Evolutionary conservation across 352 stramenopile species (phyloP), one percentile per base, ranked within the genome.

Genomic region (Lagenidium giganteum): DNA sequence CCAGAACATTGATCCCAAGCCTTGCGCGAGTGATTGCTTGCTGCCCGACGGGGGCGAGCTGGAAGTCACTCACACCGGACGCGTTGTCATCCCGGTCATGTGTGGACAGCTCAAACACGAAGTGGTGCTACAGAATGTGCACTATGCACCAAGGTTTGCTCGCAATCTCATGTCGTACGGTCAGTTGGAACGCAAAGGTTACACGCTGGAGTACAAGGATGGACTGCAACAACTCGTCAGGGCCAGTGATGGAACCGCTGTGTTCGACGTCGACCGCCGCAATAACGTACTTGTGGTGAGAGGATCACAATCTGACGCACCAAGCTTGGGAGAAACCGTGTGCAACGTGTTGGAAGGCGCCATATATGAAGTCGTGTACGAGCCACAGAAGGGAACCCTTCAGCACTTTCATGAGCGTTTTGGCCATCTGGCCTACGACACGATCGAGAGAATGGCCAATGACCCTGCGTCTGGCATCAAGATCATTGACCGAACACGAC

Each of bases 351-450:
- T n/a, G n/a, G n/a, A n/a, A n/a, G n/a, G n/a, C n/a, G n/a, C n/a
- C n/a, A n/a, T n/a, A n/a, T n/a, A n/a, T n/a, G n/a, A n/a, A n/a
- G n/a, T n/a, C n/a, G n/a, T n/a, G n/a, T n/a, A n/a, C n/a, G n/a
- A n/a, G n/a, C n/a, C n/a, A 4, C 36, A 42, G 23, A 42, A 42
- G 36, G 51, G 18, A 0, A 37, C 51, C 17, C 24, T 60, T 16
- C 27, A 40, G 13, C 24, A 50, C 1, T 29, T 52, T 13, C 53
- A 55, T 18, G 3, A n/a, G 5, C 30, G 53, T 2, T 51, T 47
- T 13, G 46, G 44, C 1, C 43, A 61, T 28, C 0, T 61, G 0
- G 17, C 5, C 13, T 57, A 34, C 26, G 42, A 58, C 22, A 36
- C 27, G 2, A 38, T 61, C 13, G 47, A 56, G 17, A 3, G 26